Evolutionary conservation across 2,329 filamentous ascomycete genomes (phyloP), one percentile per base, ranked within the genome.

Genomic region (Aspergillus felis): DNA sequence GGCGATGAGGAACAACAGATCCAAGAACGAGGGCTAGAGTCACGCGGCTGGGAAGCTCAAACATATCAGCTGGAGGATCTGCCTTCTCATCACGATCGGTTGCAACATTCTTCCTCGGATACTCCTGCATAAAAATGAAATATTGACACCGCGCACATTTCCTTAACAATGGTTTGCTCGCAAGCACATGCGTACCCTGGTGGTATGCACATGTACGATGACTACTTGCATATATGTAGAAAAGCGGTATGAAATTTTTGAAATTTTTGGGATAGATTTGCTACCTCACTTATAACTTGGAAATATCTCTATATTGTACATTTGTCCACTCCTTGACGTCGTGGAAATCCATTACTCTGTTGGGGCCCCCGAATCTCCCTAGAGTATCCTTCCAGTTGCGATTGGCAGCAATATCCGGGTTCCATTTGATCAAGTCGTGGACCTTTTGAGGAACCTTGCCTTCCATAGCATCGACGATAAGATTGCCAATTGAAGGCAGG

Each of bases 401-500:
- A 6, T 68, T 63, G 4, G 75, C 64, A 17, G 79, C 79, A 3
- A 74, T 79, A 64, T 83, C 81, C 0, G 81, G 80, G 50, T 81
- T 68, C 81, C 82, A 83, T 54, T 76, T 69, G 61, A 81, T 77
- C n/a, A 75, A 69, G 12, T 72, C 66, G 54, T 72, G 70, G 59
- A 82, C 67, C 53, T 72, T 71, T 12, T 61, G 61, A 44, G 82
- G 77, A 24, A 81, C 61, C 20, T 66, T 69, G 0, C 70, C 76
- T 57, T 82, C 77, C 48, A 83, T 57, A 6, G 72, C 71, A 61
- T 84, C 80, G 2, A 71, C 74, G 44, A 84, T 78, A 4, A 80
- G 71, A 24, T 71, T 67, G 3, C 82, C 82, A 32, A 84, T 75
- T 3, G 77, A 74, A 1, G 81, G 80, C 59, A 81, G 78, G 32